A percentile compares a stretch with the other conserved stretches of the same genome.
phyloP scores from a whole-genome alignment of 306 rosid species.

The Lablab purpureus region DNA sequence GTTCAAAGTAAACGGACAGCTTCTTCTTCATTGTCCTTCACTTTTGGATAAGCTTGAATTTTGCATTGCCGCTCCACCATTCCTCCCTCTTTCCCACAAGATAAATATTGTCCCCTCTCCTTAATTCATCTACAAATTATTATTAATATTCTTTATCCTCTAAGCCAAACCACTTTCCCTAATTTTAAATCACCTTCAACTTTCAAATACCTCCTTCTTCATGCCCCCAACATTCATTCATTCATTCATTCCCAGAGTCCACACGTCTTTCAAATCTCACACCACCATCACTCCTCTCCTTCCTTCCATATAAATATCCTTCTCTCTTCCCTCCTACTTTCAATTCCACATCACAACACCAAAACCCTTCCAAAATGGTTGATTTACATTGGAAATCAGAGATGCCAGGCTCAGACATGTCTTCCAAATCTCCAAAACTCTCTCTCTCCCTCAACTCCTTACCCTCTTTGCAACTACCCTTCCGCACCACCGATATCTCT shows the following conservation, averaged over 20 bases:
- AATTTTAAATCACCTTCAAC: neutral
- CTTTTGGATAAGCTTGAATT: neutral
- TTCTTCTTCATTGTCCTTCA: too few relatives aligned
- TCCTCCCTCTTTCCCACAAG: too few relatives aligned
- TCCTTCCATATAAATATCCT: neutral
- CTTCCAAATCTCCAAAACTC: constrained; percentile 64
- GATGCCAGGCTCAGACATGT: constrained; percentile 59
- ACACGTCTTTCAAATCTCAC: neutral
- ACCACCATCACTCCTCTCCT: too few relatives aligned
- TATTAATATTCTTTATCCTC: too few relatives aligned
- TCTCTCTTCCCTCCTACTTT: too few relatives aligned
- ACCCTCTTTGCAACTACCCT: constrained; percentile 54
- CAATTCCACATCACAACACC: neutral
- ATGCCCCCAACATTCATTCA: neutral
- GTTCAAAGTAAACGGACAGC: too few relatives aligned
- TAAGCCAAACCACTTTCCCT: too few relatives aligned
- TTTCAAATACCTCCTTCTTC: neutral
- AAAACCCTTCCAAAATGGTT: constrained; percentile 52
- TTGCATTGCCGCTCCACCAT: neutral
- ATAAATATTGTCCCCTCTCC: neutral
- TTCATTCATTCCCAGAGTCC: too few relatives aligned
- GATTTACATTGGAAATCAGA: constrained; percentile 76
- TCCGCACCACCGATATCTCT: constrained; percentile 57
- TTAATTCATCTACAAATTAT: too few relatives aligned
- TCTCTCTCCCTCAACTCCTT: constrained; percentile 60